phyloP scores from a whole-genome alignment of 2,329 filamentous ascomycete genomes.

The Tolypocladium sp. region DNA sequence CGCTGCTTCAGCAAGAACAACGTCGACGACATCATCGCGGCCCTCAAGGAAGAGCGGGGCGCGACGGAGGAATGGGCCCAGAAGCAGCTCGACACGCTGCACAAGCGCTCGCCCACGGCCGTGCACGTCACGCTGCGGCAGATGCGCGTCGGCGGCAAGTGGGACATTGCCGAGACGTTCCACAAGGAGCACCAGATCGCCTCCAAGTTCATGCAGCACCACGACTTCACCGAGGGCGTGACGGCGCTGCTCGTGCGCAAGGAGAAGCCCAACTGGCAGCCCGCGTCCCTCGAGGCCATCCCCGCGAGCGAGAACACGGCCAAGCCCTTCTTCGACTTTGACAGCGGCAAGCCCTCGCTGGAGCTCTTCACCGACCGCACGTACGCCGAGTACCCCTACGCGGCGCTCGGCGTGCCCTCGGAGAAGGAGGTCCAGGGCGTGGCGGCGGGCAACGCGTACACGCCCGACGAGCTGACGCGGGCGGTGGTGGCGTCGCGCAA shows the following conservation, averaged over 20 bases:
- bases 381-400: slow-evolving; percentile 67
- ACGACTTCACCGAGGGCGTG: slow-evolving; percentile 91
- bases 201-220: slow-evolving; percentile 78
- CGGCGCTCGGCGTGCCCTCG: slow-evolving; percentile 59
- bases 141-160: slow-evolving; percentile 65
- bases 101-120: slow-evolving; percentile 73
- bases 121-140: slow-evolving; percentile 78
- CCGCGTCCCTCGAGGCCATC: slow-evolving; percentile 62
- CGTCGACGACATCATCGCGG: slow-evolving; percentile 60
- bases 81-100: slow-evolving; percentile 66
- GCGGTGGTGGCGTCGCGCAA: slow-evolving; percentile 51
- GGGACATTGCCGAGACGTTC: slow-evolving; percentile 82
- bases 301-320: slow-evolving; percentile 41
- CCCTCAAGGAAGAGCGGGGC: slow-evolving; percentile 47
- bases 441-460: slow-evolving; percentile 29
- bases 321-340: slow-evolving; percentile 58
- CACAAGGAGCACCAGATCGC: slow-evolving; percentile 79
- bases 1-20: slow-evolving; percentile 63
- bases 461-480: slow-evolving; percentile 49
- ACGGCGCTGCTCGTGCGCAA: slow-evolving; percentile 68
- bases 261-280: slow-evolving; percentile 64
- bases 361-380: slow-evolving; percentile 51
- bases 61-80: slow-evolving; percentile 64
- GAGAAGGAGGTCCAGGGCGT: slow-evolving; percentile 50
- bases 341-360: slow-evolving; percentile 34